Conservation (phyloP, 2,329 filamentous ascomycete species). For the Talaromyces sp. region DNA sequence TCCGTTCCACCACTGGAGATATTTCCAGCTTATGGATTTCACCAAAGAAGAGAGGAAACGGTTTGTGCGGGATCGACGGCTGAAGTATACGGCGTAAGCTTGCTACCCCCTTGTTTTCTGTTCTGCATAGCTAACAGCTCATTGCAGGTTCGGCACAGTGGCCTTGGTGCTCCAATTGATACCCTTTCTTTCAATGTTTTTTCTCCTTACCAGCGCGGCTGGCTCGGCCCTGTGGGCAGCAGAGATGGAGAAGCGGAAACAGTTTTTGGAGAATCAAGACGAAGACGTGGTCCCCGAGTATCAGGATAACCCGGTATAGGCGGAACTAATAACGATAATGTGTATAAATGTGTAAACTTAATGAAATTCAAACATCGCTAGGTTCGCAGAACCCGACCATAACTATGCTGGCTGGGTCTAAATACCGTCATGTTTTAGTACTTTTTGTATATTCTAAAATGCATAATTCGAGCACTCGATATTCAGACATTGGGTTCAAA, state of each 20-base stretch:
- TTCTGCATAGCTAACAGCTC: neutral
- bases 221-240: slow-evolving; percentile 84
- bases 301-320: slow-evolving; percentile 24
- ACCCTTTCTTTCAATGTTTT: slow-evolving; percentile 87
- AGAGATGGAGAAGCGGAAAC: slow-evolving; percentile 60
- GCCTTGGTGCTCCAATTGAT: slow-evolving; percentile 82
- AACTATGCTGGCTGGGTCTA: too few species aligned
- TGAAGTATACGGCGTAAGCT: slow-evolving; percentile 76
- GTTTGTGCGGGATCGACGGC: slow-evolving; percentile 61
- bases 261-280: slow-evolving; percentile 20
- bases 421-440: too few species aligned
- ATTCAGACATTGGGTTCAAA: neutral
- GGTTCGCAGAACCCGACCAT: neutral
- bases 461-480: neutral
- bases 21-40: slow-evolving; percentile 74
- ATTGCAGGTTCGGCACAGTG: slow-evolving; percentile 67
- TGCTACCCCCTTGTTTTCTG: neutral
- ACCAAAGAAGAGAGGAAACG: slow-evolving; percentile 66
- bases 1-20: slow-evolving; percentile 84
- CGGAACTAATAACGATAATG: neutral
- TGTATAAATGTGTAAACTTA: neutral
- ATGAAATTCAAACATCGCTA: neutral
- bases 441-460: too few species aligned
- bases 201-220: slow-evolving; percentile 77
- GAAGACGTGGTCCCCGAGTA: slow-evolving; percentile 26